Percentiles rank a stretch among this genome's conserved stretches.
These are phyloP conservation scores for Dothideomycetes sp. DNA, from an alignment of 2,329 filamentous ascomycete species.

Conservation along the genomic window DNA sequence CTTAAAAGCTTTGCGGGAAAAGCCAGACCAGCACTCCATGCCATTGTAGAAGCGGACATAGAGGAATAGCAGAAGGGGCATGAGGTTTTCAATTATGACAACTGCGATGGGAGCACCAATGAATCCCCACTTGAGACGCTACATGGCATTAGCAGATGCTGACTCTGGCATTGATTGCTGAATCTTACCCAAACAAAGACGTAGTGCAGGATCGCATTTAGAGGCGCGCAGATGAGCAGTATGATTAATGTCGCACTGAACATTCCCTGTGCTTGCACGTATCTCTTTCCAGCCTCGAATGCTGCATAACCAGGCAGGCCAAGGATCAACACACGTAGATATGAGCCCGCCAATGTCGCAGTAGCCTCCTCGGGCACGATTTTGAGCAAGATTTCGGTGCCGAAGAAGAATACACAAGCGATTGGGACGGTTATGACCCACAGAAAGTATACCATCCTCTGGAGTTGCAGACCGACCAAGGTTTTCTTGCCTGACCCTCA, in stretches of 20 bases:
- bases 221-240: conserved; percentile 65
- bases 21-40: conserved; percentile 67
- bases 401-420: conserved; percentile 56
- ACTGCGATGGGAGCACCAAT: conserved; percentile 69
- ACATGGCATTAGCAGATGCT: background rate
- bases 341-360: conserved; percentile 58
- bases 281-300: conserved; percentile 74
- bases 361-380: conserved; percentile 62
- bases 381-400: conserved; percentile 47
- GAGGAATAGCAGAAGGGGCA: conserved; percentile 57
- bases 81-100: conserved; percentile 59
- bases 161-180: background rate
- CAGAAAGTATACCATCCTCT: conserved; percentile 69
- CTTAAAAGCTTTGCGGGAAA: conserved; percentile 52
- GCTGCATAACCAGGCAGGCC: conserved; percentile 65
- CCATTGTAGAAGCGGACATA: conserved; percentile 62
- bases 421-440: conserved; percentile 64
- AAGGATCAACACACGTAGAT: conserved; percentile 55
- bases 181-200: conserved; percentile 57
- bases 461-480: conserved; percentile 71
- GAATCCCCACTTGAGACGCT: conserved; percentile 52
- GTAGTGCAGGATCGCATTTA: conserved; percentile 73
- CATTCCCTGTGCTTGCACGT: conserved; percentile 75
- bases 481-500: conserved; percentile 57
- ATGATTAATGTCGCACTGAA: conserved; percentile 74